Percentiles rank a stretch among this genome's conserved stretches.
These are phyloP conservation scores for Carallia brachiata DNA, from an alignment of 345 rosid species.

Conservation along the genomic window DNA sequence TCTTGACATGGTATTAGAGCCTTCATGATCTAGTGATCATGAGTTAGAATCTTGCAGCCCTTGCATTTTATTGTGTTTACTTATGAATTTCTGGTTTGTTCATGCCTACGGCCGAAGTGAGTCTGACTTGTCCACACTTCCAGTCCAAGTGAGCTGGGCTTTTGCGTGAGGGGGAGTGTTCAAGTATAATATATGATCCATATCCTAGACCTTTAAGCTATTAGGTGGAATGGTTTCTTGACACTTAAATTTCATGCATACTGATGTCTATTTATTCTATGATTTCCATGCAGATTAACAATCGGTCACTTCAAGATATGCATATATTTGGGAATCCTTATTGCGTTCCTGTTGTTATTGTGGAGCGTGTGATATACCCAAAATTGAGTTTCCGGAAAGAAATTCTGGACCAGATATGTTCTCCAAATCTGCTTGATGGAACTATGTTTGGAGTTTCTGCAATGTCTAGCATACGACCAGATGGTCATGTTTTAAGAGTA, in stretches of 20 bases:
- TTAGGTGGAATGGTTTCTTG: too few species aligned
- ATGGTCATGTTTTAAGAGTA: constrained; percentile 55
- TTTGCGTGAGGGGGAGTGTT: too few species aligned
- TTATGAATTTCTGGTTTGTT: too few species aligned
- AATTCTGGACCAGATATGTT: constrained; percentile 47
- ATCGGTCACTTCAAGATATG: constrained; percentile 83
- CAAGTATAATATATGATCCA: too few species aligned
- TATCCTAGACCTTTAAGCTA: too few species aligned
- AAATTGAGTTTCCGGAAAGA: constrained; percentile 64
- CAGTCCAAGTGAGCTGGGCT: too few species aligned
- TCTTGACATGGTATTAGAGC: too few species aligned
- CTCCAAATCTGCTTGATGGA: constrained; percentile 23
- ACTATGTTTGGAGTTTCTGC: constrained; percentile 31
- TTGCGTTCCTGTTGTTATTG: constrained; percentile 66
- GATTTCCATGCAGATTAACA: constrained; percentile 64
- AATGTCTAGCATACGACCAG: constrained; percentile 26
- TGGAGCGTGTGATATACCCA: constrained; percentile 70
- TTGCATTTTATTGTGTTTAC: too few species aligned
- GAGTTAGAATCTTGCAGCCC: too few species aligned
- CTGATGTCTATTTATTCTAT: not conserved
- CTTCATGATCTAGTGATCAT: too few species aligned
- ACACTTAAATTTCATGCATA: not conserved
- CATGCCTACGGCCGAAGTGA: too few species aligned
- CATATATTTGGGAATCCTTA: constrained; percentile 77
- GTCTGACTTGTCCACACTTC: too few species aligned